Percentiles rank a stretch among this genome's conserved stretches.
Evolutionary conservation across 345 rosid species (phyloP).

Genomic region (Aquilaria yunnanensis): DNA sequence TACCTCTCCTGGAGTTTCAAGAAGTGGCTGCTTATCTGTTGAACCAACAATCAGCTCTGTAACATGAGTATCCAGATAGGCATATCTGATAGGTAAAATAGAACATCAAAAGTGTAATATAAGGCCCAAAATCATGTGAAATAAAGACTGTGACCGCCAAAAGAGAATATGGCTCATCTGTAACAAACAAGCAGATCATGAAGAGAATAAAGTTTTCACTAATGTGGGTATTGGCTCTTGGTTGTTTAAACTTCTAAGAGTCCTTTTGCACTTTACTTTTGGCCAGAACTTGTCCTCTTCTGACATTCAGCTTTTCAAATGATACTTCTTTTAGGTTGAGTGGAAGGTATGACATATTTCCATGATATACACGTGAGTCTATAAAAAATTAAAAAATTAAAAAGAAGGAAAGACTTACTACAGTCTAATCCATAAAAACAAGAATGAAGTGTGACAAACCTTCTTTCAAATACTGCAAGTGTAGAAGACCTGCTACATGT

Average conservation of each 20-base stretch:
- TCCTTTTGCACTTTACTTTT: too few species aligned
- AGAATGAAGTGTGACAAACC: conserved; percentile 28
- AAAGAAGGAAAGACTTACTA: conserved; percentile 1
- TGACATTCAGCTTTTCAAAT: too few species aligned
- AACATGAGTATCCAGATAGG: conserved; percentile 36
- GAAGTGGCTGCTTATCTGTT: conserved; percentile 79
- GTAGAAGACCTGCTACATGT: conserved; percentile 54
- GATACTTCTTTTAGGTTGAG: too few species aligned
- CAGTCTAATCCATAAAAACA: too few species aligned
- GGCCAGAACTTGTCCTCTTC: too few species aligned
- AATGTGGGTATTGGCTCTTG: too few species aligned
- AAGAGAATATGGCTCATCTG: too few species aligned
- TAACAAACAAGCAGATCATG: too few species aligned
- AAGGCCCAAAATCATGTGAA: not conserved
- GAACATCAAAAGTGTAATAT: not conserved
- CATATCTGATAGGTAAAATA: conserved; percentile 40
- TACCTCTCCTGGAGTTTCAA: conserved; percentile 94
- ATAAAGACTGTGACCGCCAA: not conserved
- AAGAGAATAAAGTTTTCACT: too few species aligned
- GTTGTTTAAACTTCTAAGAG: too few species aligned
- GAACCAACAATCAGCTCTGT: conserved; percentile 66
- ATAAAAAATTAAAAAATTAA: not conserved
- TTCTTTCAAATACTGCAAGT: conserved; percentile 60
- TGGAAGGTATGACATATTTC: not conserved
- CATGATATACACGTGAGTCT: not conserved